Percentiles rank a stretch among this genome's conserved stretches.
These are phyloP conservation scores for Lasiodiplodia sp. DNA, from an alignment of 2,329 filamentous ascomycete species.

Conservation along the genomic window DNA sequence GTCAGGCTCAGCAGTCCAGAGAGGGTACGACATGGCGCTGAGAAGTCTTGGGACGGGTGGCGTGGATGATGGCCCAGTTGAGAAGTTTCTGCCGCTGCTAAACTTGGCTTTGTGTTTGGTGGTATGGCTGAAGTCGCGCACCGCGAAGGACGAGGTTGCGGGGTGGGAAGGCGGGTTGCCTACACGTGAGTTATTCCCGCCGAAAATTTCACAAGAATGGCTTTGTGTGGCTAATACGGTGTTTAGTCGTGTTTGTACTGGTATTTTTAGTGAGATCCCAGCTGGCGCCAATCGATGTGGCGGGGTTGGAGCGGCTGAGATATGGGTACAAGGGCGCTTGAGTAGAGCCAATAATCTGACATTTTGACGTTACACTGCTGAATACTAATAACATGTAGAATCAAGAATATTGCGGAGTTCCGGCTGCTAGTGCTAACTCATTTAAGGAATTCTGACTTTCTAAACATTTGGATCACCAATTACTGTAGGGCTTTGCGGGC, in stretches of 20 bases:
- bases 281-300: slow-evolving; percentile 72
- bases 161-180: slow-evolving; percentile 48
- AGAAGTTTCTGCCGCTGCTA: slow-evolving; percentile 64
- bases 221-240: not conserved
- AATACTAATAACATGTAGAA: not conserved
- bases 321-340: slow-evolving; percentile 30
- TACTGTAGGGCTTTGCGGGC: not conserved
- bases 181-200: slow-evolving; percentile 32
- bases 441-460: not conserved
- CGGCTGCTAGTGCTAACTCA: not conserved
- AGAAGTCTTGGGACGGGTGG: not conserved
- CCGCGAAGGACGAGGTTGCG: slow-evolving; percentile 38
- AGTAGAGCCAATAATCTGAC: not conserved
- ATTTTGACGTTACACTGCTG: not conserved
- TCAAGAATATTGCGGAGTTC: not conserved
- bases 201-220: slow-evolving; percentile 44
- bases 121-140: slow-evolving; percentile 48
- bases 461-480: not conserved
- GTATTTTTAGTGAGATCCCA: slow-evolving; percentile 69
- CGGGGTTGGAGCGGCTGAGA: slow-evolving; percentile 21
- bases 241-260: slow-evolving; percentile 64
- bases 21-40: not conserved
- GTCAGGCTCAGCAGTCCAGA: not conserved
- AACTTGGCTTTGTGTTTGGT: slow-evolving; percentile 63
- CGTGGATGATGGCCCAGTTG: slow-evolving; percentile 57